phyloP scores from a whole-genome alignment of 2,329 filamentous ascomycete genomes.

The Hypocrella siamensis region DNA sequence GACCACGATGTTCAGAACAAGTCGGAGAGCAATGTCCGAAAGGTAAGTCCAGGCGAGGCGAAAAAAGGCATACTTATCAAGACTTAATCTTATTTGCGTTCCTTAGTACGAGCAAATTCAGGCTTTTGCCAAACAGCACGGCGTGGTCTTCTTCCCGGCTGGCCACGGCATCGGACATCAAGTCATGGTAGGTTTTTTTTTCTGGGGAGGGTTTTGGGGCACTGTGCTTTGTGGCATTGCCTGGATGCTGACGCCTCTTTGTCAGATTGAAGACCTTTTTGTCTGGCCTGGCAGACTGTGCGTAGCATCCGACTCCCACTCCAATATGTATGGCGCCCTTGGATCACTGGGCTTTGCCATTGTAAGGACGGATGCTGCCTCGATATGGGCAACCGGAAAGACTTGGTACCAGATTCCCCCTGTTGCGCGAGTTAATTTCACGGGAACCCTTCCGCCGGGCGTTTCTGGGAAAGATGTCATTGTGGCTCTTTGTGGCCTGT shows the following conservation, averaged over 20 bases:
- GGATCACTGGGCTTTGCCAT: slow-evolving; percentile 61
- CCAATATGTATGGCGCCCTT: slow-evolving; percentile 70
- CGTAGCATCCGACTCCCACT: slow-evolving; percentile 63
- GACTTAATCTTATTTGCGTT: too few species aligned
- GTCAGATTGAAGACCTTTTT: slow-evolving; percentile 39
- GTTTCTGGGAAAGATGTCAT: slow-evolving; percentile 78
- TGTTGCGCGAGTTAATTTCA: slow-evolving; percentile 61
- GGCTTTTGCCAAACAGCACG: slow-evolving; percentile 62
- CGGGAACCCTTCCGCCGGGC: slow-evolving; percentile 54
- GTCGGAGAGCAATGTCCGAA: slow-evolving; percentile 58
- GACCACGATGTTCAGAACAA: slow-evolving; percentile 85
- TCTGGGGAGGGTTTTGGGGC: neutral
- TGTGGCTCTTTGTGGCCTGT: slow-evolving; percentile 70
- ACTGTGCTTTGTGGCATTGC: slow-evolving; percentile 1
- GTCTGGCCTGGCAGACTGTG: slow-evolving; percentile 66
- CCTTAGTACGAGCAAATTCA: slow-evolving; percentile 67
- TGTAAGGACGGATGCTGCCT: slow-evolving; percentile 69
- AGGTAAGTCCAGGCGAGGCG: too few species aligned
- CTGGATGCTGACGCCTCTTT: too few species aligned
- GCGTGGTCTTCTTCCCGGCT: slow-evolving; percentile 61
- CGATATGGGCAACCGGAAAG: slow-evolving; percentile 65
- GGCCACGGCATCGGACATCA: slow-evolving; percentile 76
- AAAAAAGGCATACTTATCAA: too few species aligned
- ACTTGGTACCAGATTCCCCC: slow-evolving; percentile 77
- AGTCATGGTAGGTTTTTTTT: slow-evolving; percentile 35